These are phyloP conservation scores for Neonectria magnoliae DNA, from an alignment of 2,329 filamentous ascomycete species.

Conservation along the genomic window DNA sequence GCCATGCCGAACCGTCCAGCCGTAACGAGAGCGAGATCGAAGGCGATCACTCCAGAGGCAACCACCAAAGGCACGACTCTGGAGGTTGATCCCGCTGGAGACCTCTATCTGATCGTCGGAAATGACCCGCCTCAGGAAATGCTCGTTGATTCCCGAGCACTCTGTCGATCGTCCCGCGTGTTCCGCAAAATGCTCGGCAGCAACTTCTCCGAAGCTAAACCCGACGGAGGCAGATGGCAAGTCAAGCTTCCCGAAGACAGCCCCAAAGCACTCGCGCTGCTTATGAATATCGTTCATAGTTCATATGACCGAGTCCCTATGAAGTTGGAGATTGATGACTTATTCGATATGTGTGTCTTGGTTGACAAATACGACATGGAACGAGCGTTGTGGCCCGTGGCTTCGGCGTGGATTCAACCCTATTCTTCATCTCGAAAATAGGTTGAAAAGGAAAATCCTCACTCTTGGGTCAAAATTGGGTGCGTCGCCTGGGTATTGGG, in stretches of 20 bases:
- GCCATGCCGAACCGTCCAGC: neutral
- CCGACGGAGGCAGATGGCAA: neutral
- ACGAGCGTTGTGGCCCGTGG: conserved; percentile 24
- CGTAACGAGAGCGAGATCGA: neutral
- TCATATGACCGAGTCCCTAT: conserved; percentile 14
- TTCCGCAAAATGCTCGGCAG: conserved; percentile 23
- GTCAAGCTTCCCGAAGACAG: conserved; percentile 21
- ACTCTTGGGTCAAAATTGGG: neutral
- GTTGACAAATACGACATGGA: conserved; percentile 32
- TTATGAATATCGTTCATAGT: conserved; percentile 27
- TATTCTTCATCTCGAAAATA: neutral
- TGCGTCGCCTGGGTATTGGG: conserved; percentile 33
- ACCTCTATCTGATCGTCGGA: neutral
- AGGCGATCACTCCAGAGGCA: no score
- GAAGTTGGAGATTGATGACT: conserved; percentile 1
- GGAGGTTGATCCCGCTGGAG: conserved; percentile 6
- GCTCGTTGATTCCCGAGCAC: conserved; percentile 5
- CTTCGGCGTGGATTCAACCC: conserved; percentile 24
- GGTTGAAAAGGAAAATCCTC: neutral
- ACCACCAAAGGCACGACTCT: neutral
- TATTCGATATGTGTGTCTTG: conserved; percentile 23
- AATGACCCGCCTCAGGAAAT: neutral
- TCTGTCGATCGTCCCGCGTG: neutral
- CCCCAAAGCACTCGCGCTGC: conserved; percentile 7
- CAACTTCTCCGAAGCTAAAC: conserved; percentile 11